Evolutionary conservation across 2,329 filamentous ascomycete genomes (phyloP).

Genomic region (Mariannaea elegans): DNA sequence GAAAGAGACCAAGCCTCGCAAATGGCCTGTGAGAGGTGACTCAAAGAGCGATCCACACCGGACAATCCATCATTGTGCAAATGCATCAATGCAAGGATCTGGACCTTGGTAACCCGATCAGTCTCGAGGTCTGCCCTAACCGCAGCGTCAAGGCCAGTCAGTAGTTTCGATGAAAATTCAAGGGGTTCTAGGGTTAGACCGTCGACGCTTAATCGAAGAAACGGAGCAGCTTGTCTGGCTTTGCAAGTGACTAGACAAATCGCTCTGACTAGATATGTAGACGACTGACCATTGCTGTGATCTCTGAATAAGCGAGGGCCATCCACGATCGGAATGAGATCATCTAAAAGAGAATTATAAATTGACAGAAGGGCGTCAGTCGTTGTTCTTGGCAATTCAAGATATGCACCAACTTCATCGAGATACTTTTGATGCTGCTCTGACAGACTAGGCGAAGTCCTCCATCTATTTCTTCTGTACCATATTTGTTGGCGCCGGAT

Average conservation of each 20-base stretch:
- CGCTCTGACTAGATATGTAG: slow-evolving; percentile 31
- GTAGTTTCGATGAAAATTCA: slow-evolving; percentile 29
- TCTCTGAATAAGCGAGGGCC: slow-evolving; percentile 14
- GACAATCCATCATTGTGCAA: slow-evolving; percentile 35
- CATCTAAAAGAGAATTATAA: slow-evolving; percentile 21
- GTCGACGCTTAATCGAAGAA: slow-evolving; percentile 25
- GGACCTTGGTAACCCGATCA: slow-evolving; percentile 33
- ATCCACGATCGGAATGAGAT: slow-evolving; percentile 22
- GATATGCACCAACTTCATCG: slow-evolving; percentile 9
- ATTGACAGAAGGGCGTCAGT: slow-evolving; percentile 17
- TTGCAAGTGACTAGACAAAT: slow-evolving; percentile 39
- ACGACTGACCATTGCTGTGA: slow-evolving; percentile 28
- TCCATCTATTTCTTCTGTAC: slow-evolving; percentile 16
- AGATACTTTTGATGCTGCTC: slow-evolving; percentile 21
- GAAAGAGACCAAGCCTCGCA: slow-evolving; percentile 36
- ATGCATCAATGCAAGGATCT: slow-evolving; percentile 38
- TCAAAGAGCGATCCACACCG: slow-evolving; percentile 35
- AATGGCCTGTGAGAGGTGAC: slow-evolving; percentile 36
- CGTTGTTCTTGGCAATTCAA: slow-evolving; percentile 21
- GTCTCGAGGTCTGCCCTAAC: slow-evolving; percentile 38
- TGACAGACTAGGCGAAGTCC: background rate
- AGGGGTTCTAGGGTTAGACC: slow-evolving; percentile 25
- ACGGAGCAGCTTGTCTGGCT: slow-evolving; percentile 33
- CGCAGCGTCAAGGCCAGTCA: slow-evolving; percentile 35
- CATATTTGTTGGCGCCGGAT: slow-evolving; percentile 9